Conservation (phyloP, 495 filamentous ascomycete species). For the Bacidia rubella region DNA sequence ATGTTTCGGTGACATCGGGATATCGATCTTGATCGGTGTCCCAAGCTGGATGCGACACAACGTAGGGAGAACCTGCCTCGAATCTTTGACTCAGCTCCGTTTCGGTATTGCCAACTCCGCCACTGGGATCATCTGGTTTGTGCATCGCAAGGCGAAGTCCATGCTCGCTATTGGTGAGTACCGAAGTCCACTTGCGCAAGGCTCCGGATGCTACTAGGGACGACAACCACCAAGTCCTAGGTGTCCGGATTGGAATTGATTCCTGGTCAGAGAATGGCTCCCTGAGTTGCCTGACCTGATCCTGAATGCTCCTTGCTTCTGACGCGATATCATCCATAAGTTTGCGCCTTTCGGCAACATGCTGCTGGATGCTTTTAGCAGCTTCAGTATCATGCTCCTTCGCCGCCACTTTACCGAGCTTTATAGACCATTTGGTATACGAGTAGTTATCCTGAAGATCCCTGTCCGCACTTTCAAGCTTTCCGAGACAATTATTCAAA, state of each 20-base stretch:
- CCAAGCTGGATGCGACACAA: not conserved
- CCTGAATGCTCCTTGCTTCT: not conserved
- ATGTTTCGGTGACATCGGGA: not conserved
- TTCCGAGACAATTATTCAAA: not conserved
- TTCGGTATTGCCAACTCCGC: not conserved
- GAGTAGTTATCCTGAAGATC: not conserved
- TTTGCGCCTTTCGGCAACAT: too few species aligned
- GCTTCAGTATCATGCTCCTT: too few species aligned
- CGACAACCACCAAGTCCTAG: not conserved
- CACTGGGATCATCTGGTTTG: not conserved
- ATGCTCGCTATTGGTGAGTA: not conserved
- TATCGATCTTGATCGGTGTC: not conserved
- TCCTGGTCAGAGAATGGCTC: not conserved
- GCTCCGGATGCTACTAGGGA: slow-evolving; percentile 4
- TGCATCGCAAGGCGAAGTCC: not conserved
- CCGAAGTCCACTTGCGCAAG: not conserved
- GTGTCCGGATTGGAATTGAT: not conserved
- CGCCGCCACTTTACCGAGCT: too few species aligned
- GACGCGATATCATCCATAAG: too few species aligned
- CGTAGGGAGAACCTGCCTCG: not conserved
- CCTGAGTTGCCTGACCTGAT: not conserved
- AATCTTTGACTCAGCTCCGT: not conserved
- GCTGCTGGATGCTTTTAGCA: too few species aligned
- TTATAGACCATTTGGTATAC: too few species aligned
- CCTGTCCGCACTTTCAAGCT: not conserved